A percentile compares a stretch with the other conserved stretches of the same genome.
Evolutionary conservation across 2,329 filamentous ascomycete species (phyloP).

Genomic region (Ceratocystis smalleyi): DNA sequence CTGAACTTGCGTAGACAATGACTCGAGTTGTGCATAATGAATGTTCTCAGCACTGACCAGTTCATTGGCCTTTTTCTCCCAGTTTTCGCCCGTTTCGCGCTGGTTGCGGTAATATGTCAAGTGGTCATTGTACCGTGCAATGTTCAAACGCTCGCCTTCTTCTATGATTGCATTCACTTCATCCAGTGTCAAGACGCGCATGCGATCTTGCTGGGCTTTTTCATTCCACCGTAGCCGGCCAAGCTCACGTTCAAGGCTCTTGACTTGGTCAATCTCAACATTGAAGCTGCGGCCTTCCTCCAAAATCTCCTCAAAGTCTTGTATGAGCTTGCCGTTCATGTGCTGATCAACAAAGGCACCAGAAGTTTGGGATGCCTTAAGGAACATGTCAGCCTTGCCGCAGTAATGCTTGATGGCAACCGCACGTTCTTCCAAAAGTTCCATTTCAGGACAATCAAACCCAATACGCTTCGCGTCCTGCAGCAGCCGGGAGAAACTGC

Average conservation of each 20-base stretch:
- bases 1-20: constrained; percentile 67
- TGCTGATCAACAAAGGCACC: constrained; percentile 22
- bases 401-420: constrained; percentile 76
- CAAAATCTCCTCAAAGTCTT: constrained; percentile 77
- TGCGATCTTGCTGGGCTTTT: constrained; percentile 50
- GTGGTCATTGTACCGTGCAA: constrained; percentile 67
- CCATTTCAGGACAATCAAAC: constrained; percentile 87
- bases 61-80: constrained; percentile 87
- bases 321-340: constrained; percentile 44
- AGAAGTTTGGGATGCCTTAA: constrained; percentile 33
- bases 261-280: constrained; percentile 78
- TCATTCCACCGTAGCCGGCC: constrained; percentile 83
- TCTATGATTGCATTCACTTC: constrained; percentile 68
- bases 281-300: constrained; percentile 81
- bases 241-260: constrained; percentile 61
- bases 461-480: constrained; percentile 70
- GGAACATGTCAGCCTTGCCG: constrained; percentile 51
- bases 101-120: constrained; percentile 63
- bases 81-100: constrained; percentile 59
- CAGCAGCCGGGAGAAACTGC: constrained; percentile 75
- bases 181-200: constrained; percentile 52
- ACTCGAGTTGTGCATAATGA: constrained; percentile 88
- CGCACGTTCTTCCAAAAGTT: constrained; percentile 67
- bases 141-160: constrained; percentile 59
- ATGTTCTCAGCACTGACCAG: constrained; percentile 82